Evolutionary conservation across 2,329 filamentous ascomycete genomes (phyloP).

Genomic region (Paraconiothyrium brasiliense): DNA sequence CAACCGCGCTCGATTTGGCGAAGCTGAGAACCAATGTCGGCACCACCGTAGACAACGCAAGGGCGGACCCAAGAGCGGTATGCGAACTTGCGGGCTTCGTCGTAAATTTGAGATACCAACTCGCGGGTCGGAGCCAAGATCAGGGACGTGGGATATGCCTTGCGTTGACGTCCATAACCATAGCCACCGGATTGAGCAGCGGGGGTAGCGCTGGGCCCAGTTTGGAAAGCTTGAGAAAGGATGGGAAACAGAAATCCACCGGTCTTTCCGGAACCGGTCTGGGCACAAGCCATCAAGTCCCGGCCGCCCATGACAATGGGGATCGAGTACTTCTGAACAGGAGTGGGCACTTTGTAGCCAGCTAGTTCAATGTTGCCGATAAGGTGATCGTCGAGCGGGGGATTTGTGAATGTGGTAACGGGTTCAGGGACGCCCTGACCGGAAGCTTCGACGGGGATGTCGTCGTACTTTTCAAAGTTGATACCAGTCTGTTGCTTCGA

Average conservation of each 20-base stretch:
- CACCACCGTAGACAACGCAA: slow-evolving; percentile 98
- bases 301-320: slow-evolving; percentile 98
- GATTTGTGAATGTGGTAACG: slow-evolving; percentile 89
- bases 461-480: slow-evolving; percentile 99
- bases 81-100: slow-evolving; percentile 96
- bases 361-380: slow-evolving; percentile 92
- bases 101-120: slow-evolving; percentile 97
- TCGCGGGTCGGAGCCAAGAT: slow-evolving; percentile 98
- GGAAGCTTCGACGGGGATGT: slow-evolving; percentile 97
- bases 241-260: slow-evolving; percentile 99
- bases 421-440: slow-evolving; percentile 93
- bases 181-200: slow-evolving; percentile 67
- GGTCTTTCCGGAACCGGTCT: slow-evolving; percentile 99
- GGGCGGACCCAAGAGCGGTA: slow-evolving; percentile 99
- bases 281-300: slow-evolving; percentile 99
- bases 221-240: slow-evolving; percentile 94
- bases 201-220: slow-evolving; percentile 78
- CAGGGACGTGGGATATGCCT: slow-evolving; percentile 95
- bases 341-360: slow-evolving; percentile 93
- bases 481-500: slow-evolving; percentile 97
- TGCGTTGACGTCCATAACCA: slow-evolving; percentile 89
- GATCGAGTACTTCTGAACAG: slow-evolving; percentile 99
- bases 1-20: slow-evolving; percentile 98
- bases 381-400: slow-evolving; percentile 93
- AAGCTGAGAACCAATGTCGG: slow-evolving; percentile 97